phyloP scores from a whole-genome alignment of 345 rosid species.

The Mallotus nudiflorus region DNA sequence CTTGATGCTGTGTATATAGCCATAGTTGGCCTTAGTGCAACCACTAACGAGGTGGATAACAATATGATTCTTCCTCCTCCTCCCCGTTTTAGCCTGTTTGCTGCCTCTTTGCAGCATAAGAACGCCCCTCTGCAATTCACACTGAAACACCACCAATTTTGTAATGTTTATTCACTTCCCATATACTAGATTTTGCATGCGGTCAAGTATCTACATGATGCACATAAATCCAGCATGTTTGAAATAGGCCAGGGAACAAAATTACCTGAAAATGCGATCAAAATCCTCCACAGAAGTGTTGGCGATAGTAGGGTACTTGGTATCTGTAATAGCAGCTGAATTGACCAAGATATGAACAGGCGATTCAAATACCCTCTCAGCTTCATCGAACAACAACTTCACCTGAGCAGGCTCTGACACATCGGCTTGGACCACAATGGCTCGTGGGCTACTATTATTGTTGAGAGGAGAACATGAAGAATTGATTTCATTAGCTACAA shows the following conservation, averaged over 20 bases:
- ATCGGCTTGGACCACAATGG: constrained; percentile 23
- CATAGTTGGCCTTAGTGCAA: constrained; percentile 13
- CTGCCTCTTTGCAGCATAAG: constrained; percentile 40
- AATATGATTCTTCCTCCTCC: constrained; percentile 36
- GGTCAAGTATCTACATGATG: too few species aligned
- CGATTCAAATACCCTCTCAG: constrained; percentile 31
- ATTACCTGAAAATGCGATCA: constrained; percentile 32
- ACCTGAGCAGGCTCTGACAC: constrained; percentile 33
- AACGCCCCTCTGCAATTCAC: constrained; percentile 38
- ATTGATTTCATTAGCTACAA: constrained; percentile 30
- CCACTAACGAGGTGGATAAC: constrained; percentile 26
- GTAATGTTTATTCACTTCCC: too few species aligned
- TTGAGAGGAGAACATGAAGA: background rate
- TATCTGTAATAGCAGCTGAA: constrained; percentile 30
- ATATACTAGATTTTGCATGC: too few species aligned
- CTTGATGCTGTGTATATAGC: constrained; percentile 39
- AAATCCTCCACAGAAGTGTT: constrained; percentile 30
- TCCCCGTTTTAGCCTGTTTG: constrained; percentile 24
- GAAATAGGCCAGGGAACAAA: too few species aligned
- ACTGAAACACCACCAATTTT: constrained; percentile 1
- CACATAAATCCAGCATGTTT: too few species aligned
- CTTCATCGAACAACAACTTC: constrained; percentile 32
- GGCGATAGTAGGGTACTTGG: constrained; percentile 32
- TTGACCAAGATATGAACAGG: constrained; percentile 33
- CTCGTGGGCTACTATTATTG: background rate